Conservation (phyloP, 164 flowering plant genomes). For the Kalanchoe fedtschenkoi region DNA sequence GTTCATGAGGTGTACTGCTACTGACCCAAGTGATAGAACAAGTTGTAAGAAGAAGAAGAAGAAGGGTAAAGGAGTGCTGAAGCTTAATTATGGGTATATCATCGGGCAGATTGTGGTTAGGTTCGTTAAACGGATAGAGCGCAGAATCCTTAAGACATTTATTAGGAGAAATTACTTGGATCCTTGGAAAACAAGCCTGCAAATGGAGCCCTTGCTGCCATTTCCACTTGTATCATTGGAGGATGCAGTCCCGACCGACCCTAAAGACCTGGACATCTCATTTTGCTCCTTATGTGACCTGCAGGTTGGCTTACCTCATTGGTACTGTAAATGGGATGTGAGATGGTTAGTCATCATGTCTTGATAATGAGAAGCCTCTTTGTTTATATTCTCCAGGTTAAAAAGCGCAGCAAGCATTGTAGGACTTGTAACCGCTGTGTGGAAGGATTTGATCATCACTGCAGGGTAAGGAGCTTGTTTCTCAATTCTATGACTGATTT, state of each 20-base stretch:
- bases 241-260: slow-evolving; percentile 52
- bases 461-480: slow-evolving; percentile 53
- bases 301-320: slow-evolving; percentile 38
- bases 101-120: slow-evolving; percentile 50
- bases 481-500: neutral
- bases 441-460: slow-evolving; percentile 98
- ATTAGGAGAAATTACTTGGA: slow-evolving; percentile 75
- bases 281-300: slow-evolving; percentile 73
- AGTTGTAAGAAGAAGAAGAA: slow-evolving; percentile 46
- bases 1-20: slow-evolving; percentile 75
- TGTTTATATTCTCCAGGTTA: slow-evolving; percentile 40
- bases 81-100: slow-evolving; percentile 47
- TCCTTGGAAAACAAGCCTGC: slow-evolving; percentile 38
- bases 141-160: slow-evolving; percentile 54
- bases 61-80: slow-evolving; percentile 23
- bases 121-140: slow-evolving; percentile 61
- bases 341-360: neutral
- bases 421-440: slow-evolving; percentile 91
- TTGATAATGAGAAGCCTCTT: neutral
- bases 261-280: slow-evolving; percentile 53
- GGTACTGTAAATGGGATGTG: neutral
- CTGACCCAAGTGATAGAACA: slow-evolving; percentile 76
- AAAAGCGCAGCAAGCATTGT: slow-evolving; percentile 86
- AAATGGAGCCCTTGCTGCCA: slow-evolving; percentile 70
- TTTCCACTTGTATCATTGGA: slow-evolving; percentile 63